phyloP scores from a whole-genome alignment of 805 yeast genomes.

The Wickerhamomyces xylosicus region DNA sequence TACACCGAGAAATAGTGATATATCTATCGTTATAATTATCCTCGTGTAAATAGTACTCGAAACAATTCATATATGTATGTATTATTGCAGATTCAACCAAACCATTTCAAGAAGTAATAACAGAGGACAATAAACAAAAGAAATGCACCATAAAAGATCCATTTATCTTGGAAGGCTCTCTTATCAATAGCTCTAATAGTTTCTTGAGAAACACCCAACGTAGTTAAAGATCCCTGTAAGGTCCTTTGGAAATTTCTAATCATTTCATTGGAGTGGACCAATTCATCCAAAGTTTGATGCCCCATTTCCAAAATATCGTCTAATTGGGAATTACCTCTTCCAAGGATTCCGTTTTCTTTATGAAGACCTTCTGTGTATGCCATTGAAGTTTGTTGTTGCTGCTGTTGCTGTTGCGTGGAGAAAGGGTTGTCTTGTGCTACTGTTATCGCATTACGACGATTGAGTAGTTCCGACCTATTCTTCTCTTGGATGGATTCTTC shows the following conservation, averaged over 20 bases:
- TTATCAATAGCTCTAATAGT: conserved; percentile 75
- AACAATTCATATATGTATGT: background rate
- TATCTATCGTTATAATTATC: too few species aligned
- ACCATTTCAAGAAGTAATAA: conserved; percentile 55
- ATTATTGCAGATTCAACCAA: too few species aligned
- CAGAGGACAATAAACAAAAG: conserved; percentile 51
- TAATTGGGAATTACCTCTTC: conserved; percentile 67
- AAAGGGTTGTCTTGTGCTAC: conserved; percentile 13
- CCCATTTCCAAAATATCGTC: conserved; percentile 92
- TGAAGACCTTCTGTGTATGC: conserved; percentile 48
- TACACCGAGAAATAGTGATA: conserved; percentile 31
- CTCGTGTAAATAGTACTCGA: too few species aligned
- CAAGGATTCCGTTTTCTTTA: conserved; percentile 55
- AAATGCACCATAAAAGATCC: conserved; percentile 75
- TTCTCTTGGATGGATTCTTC: conserved; percentile 26
- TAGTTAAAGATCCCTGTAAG: conserved; percentile 59
- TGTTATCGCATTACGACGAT: conserved; percentile 22
- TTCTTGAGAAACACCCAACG: conserved; percentile 78
- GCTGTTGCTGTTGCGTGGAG: conserved; percentile 9
- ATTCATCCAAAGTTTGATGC: conserved; percentile 70
- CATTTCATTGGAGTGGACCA: conserved; percentile 75
- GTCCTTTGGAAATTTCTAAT: conserved; percentile 50
- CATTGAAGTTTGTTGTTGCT: conserved; percentile 32
- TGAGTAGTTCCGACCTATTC: conserved; percentile 34
- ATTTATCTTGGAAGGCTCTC: conserved; percentile 77